Evolutionary conservation across 1,139 yeast genomes (phyloP), one percentile per base, ranked within the genome.

Genomic region (Yamadazyma trypodendri): DNA sequence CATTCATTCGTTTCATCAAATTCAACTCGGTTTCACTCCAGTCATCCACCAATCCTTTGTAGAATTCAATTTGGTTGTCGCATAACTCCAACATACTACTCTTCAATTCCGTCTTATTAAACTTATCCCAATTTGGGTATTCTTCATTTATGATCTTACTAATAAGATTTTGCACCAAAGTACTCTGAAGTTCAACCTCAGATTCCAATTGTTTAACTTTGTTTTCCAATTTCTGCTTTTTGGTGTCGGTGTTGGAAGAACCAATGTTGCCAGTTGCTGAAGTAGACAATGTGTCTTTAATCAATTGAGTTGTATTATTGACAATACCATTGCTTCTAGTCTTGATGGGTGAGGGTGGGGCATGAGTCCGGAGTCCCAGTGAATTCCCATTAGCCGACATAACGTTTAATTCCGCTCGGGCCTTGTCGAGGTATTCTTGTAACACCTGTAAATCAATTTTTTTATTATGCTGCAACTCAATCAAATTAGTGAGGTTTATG

Each of bases 361-460:
- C 55, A 16, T 46, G 48, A 24, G 40, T 44, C 3, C 16, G 25
- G 7, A 13, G n/a, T 15, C 34, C 24, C 3, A 47, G 32, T 22
- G 49, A 28, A 8, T 42, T 40, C 4, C 50, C 35, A 12, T 42
- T 44, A 11, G 46, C 46, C 10, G 46, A 10, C 24, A 48, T 25
- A 8, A 36, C 10, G 16, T 31, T 32, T 45, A 82, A 78, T 48
- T 92, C 97, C 23, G 63, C 61, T 40, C 76, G 72, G 0, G 95
- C 79, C 53, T 86, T 84, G 32, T 73, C 69, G 38, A 89, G 67
- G 56, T 90, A 90, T 40, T 85, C 95, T 32, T 79, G 78, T 36
- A 92, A 68, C 34, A 86, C 95, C 55, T 92, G 97, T 51, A 84
- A 79, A 58, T 92, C 98, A 28, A 90, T 77, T 50, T 86, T 90